Percentiles rank a stretch among this genome's conserved stretches.
Conservation (phyloP, 1,284 basidiomycete genomes). For the Abortiporus biennis region DNA sequence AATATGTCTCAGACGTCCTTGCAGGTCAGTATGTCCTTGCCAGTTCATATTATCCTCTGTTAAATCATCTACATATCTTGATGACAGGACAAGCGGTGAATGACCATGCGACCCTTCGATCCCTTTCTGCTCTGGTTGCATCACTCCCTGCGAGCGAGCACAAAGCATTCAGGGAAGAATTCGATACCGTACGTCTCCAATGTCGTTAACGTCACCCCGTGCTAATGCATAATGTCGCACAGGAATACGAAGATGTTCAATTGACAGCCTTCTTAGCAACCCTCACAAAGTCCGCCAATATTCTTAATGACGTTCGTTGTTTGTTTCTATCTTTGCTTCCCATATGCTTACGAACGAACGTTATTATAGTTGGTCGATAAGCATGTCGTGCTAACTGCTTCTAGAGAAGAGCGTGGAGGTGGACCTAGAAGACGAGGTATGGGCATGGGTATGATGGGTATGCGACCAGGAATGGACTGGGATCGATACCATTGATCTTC, state of each 20-base stretch:
- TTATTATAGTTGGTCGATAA: constrained; percentile 28
- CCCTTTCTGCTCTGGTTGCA: constrained; percentile 80
- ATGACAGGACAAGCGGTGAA: constrained; percentile 55
- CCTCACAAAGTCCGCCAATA: constrained; percentile 83
- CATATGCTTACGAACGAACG: neutral
- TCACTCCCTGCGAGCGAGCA: constrained; percentile 84
- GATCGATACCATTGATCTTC: neutral
- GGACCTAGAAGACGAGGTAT: constrained; percentile 17
- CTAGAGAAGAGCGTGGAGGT: constrained; percentile 24
- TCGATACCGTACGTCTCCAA: constrained; percentile 60
- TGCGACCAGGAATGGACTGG: neutral
- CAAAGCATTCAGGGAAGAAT: constrained; percentile 76
- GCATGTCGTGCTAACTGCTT: constrained; percentile 27
- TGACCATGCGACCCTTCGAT: constrained; percentile 79
- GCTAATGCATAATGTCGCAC: constrained; percentile 7
- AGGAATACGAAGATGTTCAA: constrained; percentile 97
- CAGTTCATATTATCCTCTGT: neutral
- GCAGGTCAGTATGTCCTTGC: constrained; percentile 43
- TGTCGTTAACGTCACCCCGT: constrained; percentile 6
- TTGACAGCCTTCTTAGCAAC: constrained; percentile 85
- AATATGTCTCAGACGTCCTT: constrained; percentile 75
- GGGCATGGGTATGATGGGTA: constrained; percentile 4
- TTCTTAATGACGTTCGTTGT: constrained; percentile 79
- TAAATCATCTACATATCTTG: neutral
- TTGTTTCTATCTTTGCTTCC: neutral